Percentiles rank a stretch among this genome's conserved stretches.
These are phyloP conservation scores for Nadsonia starkeyi-henricii DNA, from an alignment of 1,139 yeast species.

Conservation along the genomic window DNA sequence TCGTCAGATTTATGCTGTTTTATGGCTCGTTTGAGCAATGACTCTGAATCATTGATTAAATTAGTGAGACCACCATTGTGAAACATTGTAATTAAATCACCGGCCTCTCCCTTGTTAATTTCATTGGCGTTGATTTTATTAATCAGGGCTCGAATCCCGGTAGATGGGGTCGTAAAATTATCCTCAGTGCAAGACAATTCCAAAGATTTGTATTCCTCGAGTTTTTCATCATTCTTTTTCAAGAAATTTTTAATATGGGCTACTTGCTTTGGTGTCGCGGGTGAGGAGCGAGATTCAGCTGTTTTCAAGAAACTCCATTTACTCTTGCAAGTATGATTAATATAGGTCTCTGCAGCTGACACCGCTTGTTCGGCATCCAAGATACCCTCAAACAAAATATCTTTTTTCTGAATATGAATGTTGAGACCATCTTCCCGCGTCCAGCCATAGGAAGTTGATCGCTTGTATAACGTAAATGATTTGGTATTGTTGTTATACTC, in stretches of 20 bases:
- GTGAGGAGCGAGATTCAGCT: too few species aligned
- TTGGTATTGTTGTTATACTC: background rate
- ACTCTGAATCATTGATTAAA: background rate
- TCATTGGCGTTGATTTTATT: too few species aligned
- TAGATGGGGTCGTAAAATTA: too few species aligned
- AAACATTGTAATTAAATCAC: background rate
- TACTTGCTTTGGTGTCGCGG: too few species aligned
- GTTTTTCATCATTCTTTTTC: too few species aligned
- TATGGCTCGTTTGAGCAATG: background rate
- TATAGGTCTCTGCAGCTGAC: background rate
- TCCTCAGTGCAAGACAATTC: too few species aligned
- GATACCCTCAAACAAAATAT: background rate
- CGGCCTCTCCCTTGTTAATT: background rate
- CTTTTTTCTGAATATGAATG: background rate
- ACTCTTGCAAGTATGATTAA: too few species aligned
- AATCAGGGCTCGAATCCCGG: too few species aligned
- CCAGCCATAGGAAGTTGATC: background rate
- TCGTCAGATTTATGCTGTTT: too few species aligned
- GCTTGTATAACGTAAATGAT: background rate
- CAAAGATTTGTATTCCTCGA: too few species aligned
- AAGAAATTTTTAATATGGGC: too few species aligned
- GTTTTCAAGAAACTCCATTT: too few species aligned
- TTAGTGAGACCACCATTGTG: background rate
- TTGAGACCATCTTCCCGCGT: background rate
- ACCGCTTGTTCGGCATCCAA: background rate